Base-by-base conservation (phyloP, 2,329 filamentous ascomycete genomes). In the Epichloe festucae region DNA sequence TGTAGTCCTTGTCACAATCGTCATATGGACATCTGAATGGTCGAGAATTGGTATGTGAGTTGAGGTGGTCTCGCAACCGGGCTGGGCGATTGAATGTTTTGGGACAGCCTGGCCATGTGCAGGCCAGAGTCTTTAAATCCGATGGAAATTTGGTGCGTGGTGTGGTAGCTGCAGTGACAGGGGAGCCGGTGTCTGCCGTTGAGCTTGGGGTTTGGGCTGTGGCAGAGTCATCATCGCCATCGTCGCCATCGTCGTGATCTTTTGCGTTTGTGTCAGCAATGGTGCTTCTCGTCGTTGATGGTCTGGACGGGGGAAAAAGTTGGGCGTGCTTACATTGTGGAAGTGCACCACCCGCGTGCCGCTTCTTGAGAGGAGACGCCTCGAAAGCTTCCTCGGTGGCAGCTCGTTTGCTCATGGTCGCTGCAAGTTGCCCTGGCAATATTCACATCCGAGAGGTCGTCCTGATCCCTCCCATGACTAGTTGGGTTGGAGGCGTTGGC, bases 31-130 rank as follows among this genome's bases (percentile, higher is more conserved):
- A 97, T 40, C 75, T 74, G 66, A 86, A 94, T 0, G 89, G 82
- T 1, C 90, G 81, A 59, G 91, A 87, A 58, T 91, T 89, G 50
- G 81, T 91, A 66, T 97, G 91, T 1, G 86, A 89, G 56, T 89
- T 79, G 23, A 91, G 70, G 62, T 97, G 91, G 53, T 87, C 82
- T 54, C 84, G 76, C 4, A 96, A 75, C 31, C 88, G 81, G 36
- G 85, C 85, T 1, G 89, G 89, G 3, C 91, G 83, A 65, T 95
- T 95, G 73, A 93, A 97, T 6, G 84, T 82, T 69, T 94, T 94
- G 53, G 72, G 70, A 64, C 91, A 97, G 56, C 75, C 79, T 11
- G 83, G 77, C 64, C 81, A 84, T 1, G 84, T 81, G 68, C 91
- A 96, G 51, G 73, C 71, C 56, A 89, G 83, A 5, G 81, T 89